Percentiles rank a stretch among this genome's conserved stretches.
Evolutionary conservation across 2,329 filamentous ascomycete species (phyloP).

Genomic region (Lachnellula occidentalis): DNA sequence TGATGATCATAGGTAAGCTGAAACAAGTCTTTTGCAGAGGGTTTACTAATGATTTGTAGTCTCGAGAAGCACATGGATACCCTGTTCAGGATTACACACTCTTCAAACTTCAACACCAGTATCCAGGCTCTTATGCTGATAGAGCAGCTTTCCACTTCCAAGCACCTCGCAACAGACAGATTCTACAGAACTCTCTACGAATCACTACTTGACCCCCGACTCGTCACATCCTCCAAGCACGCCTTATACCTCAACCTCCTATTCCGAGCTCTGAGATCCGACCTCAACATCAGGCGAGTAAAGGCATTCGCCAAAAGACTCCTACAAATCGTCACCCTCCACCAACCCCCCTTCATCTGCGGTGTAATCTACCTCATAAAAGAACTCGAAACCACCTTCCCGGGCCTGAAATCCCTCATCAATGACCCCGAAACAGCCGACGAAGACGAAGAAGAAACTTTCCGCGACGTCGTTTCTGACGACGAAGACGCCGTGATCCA

Average conservation of each 20-base stretch:
- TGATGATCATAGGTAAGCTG: constrained; percentile 63
- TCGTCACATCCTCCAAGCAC: constrained; percentile 89
- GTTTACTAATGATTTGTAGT: constrained; percentile 36
- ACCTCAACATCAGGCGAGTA: constrained; percentile 83
- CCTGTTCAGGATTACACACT: constrained; percentile 92
- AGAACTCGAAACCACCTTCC: constrained; percentile 74
- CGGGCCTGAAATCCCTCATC: constrained; percentile 71
- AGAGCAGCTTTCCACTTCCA: constrained; percentile 79
- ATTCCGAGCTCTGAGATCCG: constrained; percentile 80
- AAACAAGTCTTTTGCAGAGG: background rate
- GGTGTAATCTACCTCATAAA: constrained; percentile 86
- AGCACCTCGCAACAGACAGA: constrained; percentile 77
- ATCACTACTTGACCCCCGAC: constrained; percentile 82
- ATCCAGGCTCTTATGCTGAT: constrained; percentile 93
- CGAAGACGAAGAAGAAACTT: constrained; percentile 50
- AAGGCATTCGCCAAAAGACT: constrained; percentile 95
- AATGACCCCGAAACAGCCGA: constrained; percentile 75
- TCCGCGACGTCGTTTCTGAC: constrained; percentile 58
- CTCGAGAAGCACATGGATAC: constrained; percentile 89
- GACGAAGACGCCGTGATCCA: constrained; percentile 34
- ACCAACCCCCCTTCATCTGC: constrained; percentile 89
- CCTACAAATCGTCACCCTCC: constrained; percentile 78
- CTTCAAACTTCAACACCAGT: constrained; percentile 97
- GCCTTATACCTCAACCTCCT: constrained; percentile 90
- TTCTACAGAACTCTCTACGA: constrained; percentile 97